Conservation (phyloP, 1,284 basidiomycete species). For the Ustilago esculenta region DNA sequence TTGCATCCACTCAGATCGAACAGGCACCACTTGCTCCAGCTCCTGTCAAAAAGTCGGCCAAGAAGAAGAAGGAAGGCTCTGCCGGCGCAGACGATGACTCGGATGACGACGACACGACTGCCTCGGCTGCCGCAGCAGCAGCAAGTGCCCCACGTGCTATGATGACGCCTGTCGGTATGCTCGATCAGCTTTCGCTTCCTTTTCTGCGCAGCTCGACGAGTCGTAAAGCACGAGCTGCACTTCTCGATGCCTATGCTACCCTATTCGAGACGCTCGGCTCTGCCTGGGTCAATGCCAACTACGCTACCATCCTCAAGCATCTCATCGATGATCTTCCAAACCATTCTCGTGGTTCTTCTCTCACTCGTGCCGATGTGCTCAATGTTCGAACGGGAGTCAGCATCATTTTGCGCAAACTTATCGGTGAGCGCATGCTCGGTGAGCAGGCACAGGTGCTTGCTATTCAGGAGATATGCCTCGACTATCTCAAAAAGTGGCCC, state of each 20-base stretch:
- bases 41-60: slow-evolving; percentile 67
- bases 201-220: slow-evolving; percentile 77
- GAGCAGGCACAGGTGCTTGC: slow-evolving; percentile 89
- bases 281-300: slow-evolving; percentile 83
- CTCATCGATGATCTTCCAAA: slow-evolving; percentile 76
- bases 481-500: slow-evolving; percentile 89
- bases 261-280: slow-evolving; percentile 80
- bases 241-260: slow-evolving; percentile 88
- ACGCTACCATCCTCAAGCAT: slow-evolving; percentile 80
- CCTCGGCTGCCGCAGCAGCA: slow-evolving; percentile 67
- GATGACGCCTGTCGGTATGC: slow-evolving; percentile 81
- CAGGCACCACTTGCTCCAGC: slow-evolving; percentile 69
- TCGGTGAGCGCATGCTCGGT: slow-evolving; percentile 85
- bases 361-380: slow-evolving; percentile 73
- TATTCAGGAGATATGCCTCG: slow-evolving; percentile 82
- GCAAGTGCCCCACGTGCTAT: slow-evolving; percentile 78
- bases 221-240: slow-evolving; percentile 81
- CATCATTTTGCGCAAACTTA: slow-evolving; percentile 82
- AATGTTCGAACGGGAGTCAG: slow-evolving; percentile 79
- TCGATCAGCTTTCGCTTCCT: slow-evolving; percentile 78
- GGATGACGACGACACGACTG: slow-evolving; percentile 69
- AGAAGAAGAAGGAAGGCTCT: slow-evolving; percentile 71
- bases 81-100: slow-evolving; percentile 67
- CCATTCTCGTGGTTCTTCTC: slow-evolving; percentile 44
- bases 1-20: slow-evolving; percentile 84